These are phyloP conservation scores for Cytospora piceicola DNA, from an alignment of 2,329 filamentous ascomycete species.

Conservation along the genomic window DNA sequence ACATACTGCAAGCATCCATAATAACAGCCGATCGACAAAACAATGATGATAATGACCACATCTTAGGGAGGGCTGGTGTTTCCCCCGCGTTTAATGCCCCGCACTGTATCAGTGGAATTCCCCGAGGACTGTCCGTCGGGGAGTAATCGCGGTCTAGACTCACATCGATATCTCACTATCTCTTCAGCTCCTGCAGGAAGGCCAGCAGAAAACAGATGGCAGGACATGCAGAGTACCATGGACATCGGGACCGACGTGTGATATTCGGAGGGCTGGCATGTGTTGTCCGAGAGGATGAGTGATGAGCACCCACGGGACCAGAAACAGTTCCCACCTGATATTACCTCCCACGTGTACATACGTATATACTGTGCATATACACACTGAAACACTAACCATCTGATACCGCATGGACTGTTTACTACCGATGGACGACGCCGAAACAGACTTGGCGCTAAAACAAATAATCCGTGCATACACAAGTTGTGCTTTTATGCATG, in stretches of 20 bases:
- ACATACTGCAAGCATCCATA: not conserved
- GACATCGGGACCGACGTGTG: not conserved
- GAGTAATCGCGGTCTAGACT: too few relatives aligned
- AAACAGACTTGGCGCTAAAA: not conserved
- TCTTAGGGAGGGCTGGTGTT: not conserved
- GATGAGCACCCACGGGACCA: not conserved
- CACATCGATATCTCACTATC: too few relatives aligned
- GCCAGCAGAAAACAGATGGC: not conserved
- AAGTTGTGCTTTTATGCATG: not conserved
- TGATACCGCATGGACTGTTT: too few relatives aligned
- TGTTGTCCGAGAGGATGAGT: not conserved
- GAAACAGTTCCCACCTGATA: not conserved
- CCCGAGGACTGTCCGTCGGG: not conserved
- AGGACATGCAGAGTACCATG: too few relatives aligned
- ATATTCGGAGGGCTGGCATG: not conserved
- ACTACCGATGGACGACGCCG: not conserved
- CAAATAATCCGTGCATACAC: not conserved
- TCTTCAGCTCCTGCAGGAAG: not conserved
- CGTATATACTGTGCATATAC: not conserved
- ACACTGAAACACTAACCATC: not conserved
- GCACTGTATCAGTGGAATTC: not conserved
- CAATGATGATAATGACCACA: too few relatives aligned
- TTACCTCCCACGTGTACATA: not conserved
- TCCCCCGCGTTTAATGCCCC: not conserved
- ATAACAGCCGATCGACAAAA: too few relatives aligned